Percentiles rank a stretch among this genome's conserved stretches.
These are phyloP conservation scores for Aspergillus sp. DNA, from an alignment of 2,329 filamentous ascomycete genomes.

Conservation along the genomic window DNA sequence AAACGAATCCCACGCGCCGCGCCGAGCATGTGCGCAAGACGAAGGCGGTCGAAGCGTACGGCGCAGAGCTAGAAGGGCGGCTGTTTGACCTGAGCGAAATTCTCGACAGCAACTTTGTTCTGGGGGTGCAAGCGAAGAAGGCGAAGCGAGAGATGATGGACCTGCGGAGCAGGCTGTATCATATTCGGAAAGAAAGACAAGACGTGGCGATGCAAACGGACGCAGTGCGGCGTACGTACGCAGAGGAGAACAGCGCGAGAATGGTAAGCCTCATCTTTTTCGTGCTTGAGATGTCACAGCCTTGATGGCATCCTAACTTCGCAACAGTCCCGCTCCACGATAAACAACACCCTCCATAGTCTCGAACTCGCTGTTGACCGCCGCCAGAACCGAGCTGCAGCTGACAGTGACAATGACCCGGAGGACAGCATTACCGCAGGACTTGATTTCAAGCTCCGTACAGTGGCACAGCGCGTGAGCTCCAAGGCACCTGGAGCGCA, in stretches of 20 bases:
- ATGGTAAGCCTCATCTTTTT: slow-evolving; percentile 17
- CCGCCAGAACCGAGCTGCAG: slow-evolving; percentile 16
- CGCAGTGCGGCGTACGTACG: slow-evolving; percentile 35
- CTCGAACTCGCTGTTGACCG: slow-evolving; percentile 35
- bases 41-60: slow-evolving; percentile 41
- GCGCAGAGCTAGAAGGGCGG: slow-evolving; percentile 39
- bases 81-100: slow-evolving; percentile 45
- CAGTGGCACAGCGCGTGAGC: slow-evolving; percentile 33
- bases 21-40: slow-evolving; percentile 36
- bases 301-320: neutral
- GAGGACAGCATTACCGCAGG: slow-evolving; percentile 20
- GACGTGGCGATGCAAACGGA: slow-evolving; percentile 43
- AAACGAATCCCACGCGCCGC: slow-evolving; percentile 29
- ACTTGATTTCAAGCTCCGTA: slow-evolving; percentile 36
- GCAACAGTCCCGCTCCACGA: slow-evolving; percentile 27
- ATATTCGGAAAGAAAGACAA: slow-evolving; percentile 40
- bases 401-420: slow-evolving; percentile 11
- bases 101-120: slow-evolving; percentile 41
- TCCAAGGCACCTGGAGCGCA: slow-evolving; percentile 26
- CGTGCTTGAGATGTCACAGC: too few species aligned
- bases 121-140: slow-evolving; percentile 37
- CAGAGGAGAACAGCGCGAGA: slow-evolving; percentile 28
- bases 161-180: slow-evolving; percentile 39
- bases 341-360: slow-evolving; percentile 35
- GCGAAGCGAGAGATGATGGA: slow-evolving; percentile 37